Base-by-base conservation (phyloP, 345 rosid species). In the Tarenaya hassleriana region DNA sequence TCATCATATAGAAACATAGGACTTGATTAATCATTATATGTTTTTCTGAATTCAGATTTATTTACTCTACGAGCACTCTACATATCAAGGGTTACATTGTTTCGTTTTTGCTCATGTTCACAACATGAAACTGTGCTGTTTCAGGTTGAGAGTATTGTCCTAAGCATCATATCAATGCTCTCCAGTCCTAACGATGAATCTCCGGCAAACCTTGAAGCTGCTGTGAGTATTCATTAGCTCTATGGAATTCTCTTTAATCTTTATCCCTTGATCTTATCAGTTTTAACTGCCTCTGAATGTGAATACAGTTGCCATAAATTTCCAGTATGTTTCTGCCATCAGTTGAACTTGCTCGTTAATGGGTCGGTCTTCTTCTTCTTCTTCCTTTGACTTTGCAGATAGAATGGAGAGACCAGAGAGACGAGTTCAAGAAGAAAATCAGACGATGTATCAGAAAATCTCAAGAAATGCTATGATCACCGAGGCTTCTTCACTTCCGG, bases 181-280 rank as follows among this genome's bases (percentile, higher is more conserved):
- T 91, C 96, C 29, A 52, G 85, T 62, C 95, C 97, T 16, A 90
- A 86, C 8, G 94, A 90, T 1, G 95, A 86, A 67, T 86, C 97
- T 64, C 95, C 94, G 7, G 95, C 97, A 32, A 86, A 84, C 48
- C 82, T 86, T 56, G 98, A 86, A 62, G 97, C 95, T 51, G 95
- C 95, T 12, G 95, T 83, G 69, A 58, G 83, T 82, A 18, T 41
- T 47, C 21, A 34, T 58, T 47, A 7, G 48, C 21, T 33, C 19
- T 57, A 35, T 17, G 34, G 3, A 10, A 16, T 10, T 33, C 29
- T 21, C 7, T 17, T 13, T 11, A 10, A 8, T 2, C 1, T 12
- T n/a, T 16, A 8, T 10, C n/a, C 15, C 41, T 14, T n/a, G n/a
- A n/a, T n/a, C n/a, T n/a, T n/a, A n/a, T n/a, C n/a, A n/a, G n/a